Base-by-base conservation (phyloP, 331 rosid species). In the Acacia pycnantha region DNA sequence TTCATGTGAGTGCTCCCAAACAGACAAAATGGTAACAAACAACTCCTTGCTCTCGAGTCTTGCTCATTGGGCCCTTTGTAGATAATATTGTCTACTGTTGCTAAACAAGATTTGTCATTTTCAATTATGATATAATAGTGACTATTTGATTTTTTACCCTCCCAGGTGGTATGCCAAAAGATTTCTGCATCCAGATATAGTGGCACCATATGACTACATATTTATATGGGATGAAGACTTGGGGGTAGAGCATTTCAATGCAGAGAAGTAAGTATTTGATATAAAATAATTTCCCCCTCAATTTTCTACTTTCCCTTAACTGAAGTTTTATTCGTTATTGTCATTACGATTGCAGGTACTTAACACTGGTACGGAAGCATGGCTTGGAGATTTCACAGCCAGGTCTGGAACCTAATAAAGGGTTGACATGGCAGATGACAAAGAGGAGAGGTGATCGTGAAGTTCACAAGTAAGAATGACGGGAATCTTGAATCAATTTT, bases 341-440 rank as follows among this genome's bases (percentile, higher is more conserved):
- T 77, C 41, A 59, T 77, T 79, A 54, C 50, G 56, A 81, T 66
- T 79, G 76, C 87, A 95, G 98, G 75, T 95, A 95, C 84, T 65
- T 95, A 84, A 92, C 82, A 75, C 86, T 91, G 70, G 98, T 95
- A 73, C 88, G 83, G 88, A 95, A 93, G 87, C 96, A 95, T 84
- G 97, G 97, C 73, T 89, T 95, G 88, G 98, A 95, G 82, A 95
- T 95, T 85, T 95, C 98, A 11, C 98, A 95, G 77, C 98, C 98
- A 76, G 98, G 98, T 86, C 86, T 95, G 87, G 98, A 95, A 75
- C 98, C 98, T 73, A 90, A 78, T 74, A 93, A 74, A 78, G 97
- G 98, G 79, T 82, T 92, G 74, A 91, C 98, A 21, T 95, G 98
- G 98, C 96, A 91, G 86, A 95, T 95, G 98, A 95, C 98, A 51